A percentile compares a stretch with the other conserved stretches of the same genome.
phyloP scores from a whole-genome alignment of 352 stramenopile species.

The Globisporangium lucens region DNA sequence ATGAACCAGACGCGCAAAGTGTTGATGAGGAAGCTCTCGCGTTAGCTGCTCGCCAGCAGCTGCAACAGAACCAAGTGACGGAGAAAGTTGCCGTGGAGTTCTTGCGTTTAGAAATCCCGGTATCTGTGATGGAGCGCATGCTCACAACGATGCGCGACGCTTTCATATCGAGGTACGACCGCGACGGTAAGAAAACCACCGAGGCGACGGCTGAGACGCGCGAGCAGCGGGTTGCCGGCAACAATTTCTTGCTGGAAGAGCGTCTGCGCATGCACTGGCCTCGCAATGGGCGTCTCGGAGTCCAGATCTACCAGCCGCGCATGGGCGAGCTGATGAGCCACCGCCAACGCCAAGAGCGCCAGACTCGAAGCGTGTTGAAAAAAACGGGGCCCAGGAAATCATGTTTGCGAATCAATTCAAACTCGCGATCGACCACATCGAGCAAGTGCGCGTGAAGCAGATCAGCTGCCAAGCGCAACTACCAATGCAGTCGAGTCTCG shows the following conservation, averaged over 20 bases:
- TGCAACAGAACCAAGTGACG: constrained; percentile 16
- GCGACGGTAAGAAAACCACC: constrained; percentile 19
- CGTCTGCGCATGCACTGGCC: constrained; percentile 88
- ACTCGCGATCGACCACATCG: constrained; percentile 26
- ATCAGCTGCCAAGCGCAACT: constrained; percentile 61
- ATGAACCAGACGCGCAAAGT: not conserved
- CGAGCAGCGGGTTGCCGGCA: constrained; percentile 35
- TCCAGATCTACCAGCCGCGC: constrained; percentile 84
- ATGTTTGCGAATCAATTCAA: constrained; percentile 37
- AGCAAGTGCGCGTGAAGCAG: constrained; percentile 41
- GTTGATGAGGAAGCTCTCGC: constrained; percentile 1
- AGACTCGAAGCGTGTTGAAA: constrained; percentile 51
- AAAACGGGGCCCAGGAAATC: constrained; percentile 53
- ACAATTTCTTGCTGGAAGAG: constrained; percentile 71
- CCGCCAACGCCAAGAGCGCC: constrained; percentile 65
- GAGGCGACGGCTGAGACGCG: constrained; percentile 26
- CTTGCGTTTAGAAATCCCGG: constrained; percentile 29
- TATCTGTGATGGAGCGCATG: constrained; percentile 21
- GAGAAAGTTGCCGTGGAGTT: constrained; percentile 33
- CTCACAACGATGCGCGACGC: constrained; percentile 35
- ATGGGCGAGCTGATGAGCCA: constrained; percentile 82
- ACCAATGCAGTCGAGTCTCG: constrained; percentile 68
- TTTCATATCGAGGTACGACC: constrained; percentile 46
- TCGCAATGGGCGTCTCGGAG: constrained; percentile 71
- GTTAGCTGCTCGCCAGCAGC: constrained; percentile 3